These are phyloP conservation scores for Hymenoscyphus occultus DNA, from an alignment of 2,329 filamentous ascomycete genomes.

Conservation along the genomic window DNA sequence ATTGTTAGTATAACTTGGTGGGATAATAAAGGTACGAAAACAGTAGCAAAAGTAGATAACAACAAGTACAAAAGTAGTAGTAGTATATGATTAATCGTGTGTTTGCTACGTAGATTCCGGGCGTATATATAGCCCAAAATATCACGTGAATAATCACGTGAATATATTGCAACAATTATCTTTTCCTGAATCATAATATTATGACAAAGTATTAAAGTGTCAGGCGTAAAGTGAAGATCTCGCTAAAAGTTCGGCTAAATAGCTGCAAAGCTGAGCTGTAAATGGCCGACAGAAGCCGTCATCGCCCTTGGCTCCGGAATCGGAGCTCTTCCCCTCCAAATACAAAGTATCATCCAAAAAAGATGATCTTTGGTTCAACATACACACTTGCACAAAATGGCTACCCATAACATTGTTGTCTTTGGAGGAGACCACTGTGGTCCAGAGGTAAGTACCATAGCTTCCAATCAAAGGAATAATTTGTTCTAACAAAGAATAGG, in stretches of 20 bases:
- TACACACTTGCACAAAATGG: slow-evolving; percentile 49
- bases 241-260: not conserved
- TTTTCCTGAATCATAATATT: no score
- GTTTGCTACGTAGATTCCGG: no score
- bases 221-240: not conserved
- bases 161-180: no score
- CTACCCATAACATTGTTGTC: slow-evolving; percentile 73
- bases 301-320: not conserved
- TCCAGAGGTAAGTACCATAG: slow-evolving; percentile 61
- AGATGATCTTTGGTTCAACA: slow-evolving; percentile 1
- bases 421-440: slow-evolving; percentile 83
- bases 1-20: no score
- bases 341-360: slow-evolving; percentile 1
- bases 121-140: no score
- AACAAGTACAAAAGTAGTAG: no score
- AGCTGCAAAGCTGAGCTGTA: not conserved
- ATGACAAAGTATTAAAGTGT: not conserved
- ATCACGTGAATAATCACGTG: no score
- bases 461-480: slow-evolving; percentile 1
- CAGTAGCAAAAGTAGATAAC: no score
- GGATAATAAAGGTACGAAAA: no score
- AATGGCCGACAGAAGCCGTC: not conserved
- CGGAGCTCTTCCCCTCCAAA: not conserved
- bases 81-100: no score
- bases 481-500: slow-evolving; percentile 45